phyloP scores from a whole-genome alignment of 176 grass and related monocot genomes.

The Paspalum notatum region DNA sequence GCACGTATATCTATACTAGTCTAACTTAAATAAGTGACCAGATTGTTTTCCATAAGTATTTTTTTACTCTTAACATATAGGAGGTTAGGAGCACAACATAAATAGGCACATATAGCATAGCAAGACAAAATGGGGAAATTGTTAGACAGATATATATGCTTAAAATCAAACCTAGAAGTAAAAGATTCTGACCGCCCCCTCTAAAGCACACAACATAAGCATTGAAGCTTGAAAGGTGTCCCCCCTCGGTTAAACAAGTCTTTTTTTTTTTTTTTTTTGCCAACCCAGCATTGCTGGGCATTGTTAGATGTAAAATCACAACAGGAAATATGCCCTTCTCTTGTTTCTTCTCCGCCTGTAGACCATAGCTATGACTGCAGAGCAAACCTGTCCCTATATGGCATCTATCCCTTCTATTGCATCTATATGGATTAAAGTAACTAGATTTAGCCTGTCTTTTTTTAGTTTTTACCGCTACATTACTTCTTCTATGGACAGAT shows the following conservation, averaged over 20 bases:
- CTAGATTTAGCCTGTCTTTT: background rate
- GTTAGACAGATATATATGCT: background rate
- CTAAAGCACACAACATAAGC: background rate
- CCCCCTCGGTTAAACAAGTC: background rate
- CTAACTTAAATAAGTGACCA: background rate
- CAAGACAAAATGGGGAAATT: background rate
- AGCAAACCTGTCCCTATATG: background rate
- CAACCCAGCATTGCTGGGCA: background rate
- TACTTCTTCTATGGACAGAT: background rate
- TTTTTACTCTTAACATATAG: slow-evolving; percentile 27
- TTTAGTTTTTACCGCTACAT: background rate
- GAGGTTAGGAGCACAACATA: slow-evolving; percentile 17
- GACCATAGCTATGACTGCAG: background rate
- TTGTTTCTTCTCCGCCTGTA: background rate
- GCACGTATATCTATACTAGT: too few relatives aligned
- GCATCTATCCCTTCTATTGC: background rate
- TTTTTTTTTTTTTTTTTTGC: background rate
- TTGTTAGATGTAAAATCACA: background rate
- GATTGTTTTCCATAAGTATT: slow-evolving; percentile 20
- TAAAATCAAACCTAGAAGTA: background rate
- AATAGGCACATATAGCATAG: background rate
- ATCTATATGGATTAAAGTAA: background rate
- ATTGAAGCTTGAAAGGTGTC: slow-evolving; percentile 8
- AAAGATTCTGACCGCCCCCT: background rate
- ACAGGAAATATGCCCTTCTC: background rate